Percentiles rank a stretch among this genome's conserved stretches.
Evolutionary conservation across 2,329 filamentous ascomycete species (phyloP).

Genomic region (Aureobasidium uvarum): DNA sequence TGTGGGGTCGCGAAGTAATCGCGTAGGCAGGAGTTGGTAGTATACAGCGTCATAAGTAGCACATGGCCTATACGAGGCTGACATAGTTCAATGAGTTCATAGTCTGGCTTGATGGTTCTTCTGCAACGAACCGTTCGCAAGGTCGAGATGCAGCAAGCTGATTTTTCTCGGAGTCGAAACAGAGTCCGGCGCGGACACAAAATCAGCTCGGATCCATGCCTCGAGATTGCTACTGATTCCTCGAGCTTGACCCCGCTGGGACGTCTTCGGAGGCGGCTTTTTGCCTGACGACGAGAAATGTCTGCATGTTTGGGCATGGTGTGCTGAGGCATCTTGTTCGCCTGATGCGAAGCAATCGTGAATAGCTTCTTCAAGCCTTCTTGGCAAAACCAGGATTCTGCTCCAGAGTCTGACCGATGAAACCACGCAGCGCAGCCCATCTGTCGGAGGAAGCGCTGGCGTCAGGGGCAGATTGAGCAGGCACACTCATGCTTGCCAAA

Average conservation of each 20-base stretch:
- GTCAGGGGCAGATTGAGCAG: constrained; percentile 33
- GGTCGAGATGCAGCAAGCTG: not conserved
- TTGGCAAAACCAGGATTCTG: constrained; percentile 72
- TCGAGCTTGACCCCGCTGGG: not conserved
- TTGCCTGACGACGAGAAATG: not conserved
- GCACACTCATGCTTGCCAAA: constrained; percentile 64
- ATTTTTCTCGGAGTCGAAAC: not conserved
- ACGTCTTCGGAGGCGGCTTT: too few relatives aligned
- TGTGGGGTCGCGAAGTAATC: not conserved
- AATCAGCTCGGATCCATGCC: too few relatives aligned
- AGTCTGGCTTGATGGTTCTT: too few relatives aligned
- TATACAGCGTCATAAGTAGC: not conserved
- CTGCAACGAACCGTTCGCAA: too few relatives aligned
- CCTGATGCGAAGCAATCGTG: not conserved
- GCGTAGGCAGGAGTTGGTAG: not conserved
- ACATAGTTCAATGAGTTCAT: not conserved
- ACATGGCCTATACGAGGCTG: not conserved
- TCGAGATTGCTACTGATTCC: not conserved
- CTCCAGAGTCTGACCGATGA: constrained; percentile 86
- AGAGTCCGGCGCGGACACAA: not conserved
- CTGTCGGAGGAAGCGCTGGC: constrained; percentile 53
- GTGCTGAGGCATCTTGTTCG: not conserved
- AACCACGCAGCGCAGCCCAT: constrained; percentile 79
- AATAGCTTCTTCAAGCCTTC: not conserved
- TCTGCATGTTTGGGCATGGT: not conserved